Conservation (phyloP, 768 basidiomycete species). For the Pleurotus ostreatus region DNA sequence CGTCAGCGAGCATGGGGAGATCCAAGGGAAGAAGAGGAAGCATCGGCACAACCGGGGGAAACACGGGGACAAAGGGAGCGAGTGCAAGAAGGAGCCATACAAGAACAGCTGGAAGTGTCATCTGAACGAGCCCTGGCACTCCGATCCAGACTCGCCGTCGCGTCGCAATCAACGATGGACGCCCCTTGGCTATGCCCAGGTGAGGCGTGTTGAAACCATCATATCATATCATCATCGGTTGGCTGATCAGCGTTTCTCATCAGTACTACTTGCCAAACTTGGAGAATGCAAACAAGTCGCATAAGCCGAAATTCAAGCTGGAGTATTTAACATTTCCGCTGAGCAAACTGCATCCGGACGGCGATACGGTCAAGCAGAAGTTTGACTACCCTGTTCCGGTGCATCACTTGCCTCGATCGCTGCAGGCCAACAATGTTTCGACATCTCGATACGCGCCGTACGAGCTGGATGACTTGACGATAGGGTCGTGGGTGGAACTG, state of each 20-base stretch:
- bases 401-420: conserved; percentile 46
- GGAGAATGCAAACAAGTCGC: conserved; percentile 38
- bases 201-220: conserved; percentile 25
- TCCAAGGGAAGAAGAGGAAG: conserved; percentile 34
- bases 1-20: conserved; percentile 34
- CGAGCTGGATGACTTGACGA: conserved; percentile 71
- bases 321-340: conserved; percentile 72
- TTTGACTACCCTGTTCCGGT: conserved; percentile 53
- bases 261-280: conserved; percentile 70
- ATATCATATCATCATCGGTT: conserved; percentile 10
- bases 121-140: conserved; percentile 55
- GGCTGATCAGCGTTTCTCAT: conserved; percentile 10
- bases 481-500: conserved; percentile 66
- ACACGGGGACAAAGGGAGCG: conserved; percentile 37
- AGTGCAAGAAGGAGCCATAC: conserved; percentile 48
- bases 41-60: conserved; percentile 48
- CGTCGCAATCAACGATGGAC: conserved; percentile 65
- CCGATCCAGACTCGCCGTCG: conserved; percentile 64
- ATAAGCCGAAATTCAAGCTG: conserved; percentile 61
- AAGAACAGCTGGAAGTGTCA: conserved; percentile 63
- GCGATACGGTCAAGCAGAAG: conserved; percentile 16
- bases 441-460: conserved; percentile 65
- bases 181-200: conserved; percentile 85
- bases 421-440: conserved; percentile 35
- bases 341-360: conserved; percentile 34